These are phyloP conservation scores for Euphorbia peplus DNA, from an alignment of 345 rosid species.

Conservation along the genomic window DNA sequence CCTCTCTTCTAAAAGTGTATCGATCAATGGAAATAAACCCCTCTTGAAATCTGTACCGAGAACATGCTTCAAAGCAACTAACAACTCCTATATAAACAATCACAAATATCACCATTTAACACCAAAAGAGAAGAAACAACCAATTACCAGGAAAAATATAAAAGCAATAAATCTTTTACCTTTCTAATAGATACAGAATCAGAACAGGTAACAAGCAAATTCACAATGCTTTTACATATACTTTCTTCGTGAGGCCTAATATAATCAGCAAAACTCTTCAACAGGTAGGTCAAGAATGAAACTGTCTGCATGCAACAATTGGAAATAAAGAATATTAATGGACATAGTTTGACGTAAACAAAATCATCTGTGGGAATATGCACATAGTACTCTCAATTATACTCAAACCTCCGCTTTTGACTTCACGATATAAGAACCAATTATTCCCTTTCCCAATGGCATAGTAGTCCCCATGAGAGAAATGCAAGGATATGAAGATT, in stretches of 20 bases:
- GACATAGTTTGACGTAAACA: neutral
- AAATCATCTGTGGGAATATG: neutral
- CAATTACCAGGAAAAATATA: constrained; percentile 6
- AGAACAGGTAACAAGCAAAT: constrained; percentile 96
- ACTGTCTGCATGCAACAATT: constrained; percentile 83
- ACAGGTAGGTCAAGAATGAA: constrained; percentile 87
- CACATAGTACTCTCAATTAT: neutral
- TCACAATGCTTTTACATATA: constrained; percentile 95
- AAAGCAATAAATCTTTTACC: constrained; percentile 38
- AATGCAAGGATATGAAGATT: neutral
- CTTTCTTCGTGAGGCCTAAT: constrained; percentile 96
- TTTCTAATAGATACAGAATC: constrained; percentile 94
- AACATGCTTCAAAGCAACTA: constrained; percentile 95
- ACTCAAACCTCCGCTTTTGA: neutral
- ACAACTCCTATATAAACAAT: constrained; percentile 70
- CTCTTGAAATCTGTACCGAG: constrained; percentile 96
- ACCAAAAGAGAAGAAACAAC: constrained; percentile 7
- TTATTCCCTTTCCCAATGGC: neutral
- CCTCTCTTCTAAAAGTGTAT: constrained; percentile 95
- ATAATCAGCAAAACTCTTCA: constrained; percentile 95
- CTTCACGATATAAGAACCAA: neutral
- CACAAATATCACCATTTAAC: constrained; percentile 15
- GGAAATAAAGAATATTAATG: neutral
- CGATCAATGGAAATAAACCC: constrained; percentile 97
- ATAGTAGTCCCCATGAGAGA: neutral